Base-by-base conservation (phyloP, 805 yeast species). In the Wickerhamiella musiphila region DNA sequence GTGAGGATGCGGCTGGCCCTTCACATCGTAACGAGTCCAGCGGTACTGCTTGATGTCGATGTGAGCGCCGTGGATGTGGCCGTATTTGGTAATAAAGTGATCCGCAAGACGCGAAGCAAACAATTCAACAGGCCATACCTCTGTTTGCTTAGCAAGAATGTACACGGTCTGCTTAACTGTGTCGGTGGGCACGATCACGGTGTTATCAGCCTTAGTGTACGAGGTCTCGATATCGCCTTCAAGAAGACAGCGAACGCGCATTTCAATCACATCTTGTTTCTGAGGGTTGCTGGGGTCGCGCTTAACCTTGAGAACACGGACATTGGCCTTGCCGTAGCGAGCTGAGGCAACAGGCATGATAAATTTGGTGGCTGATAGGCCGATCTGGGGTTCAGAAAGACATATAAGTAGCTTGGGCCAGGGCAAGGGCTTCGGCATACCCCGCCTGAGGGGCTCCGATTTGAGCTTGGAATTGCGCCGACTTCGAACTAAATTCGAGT, bases 181-280 rank as follows among this genome's bases (percentile, higher is more conserved):
- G 56, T 83, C 94, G 6, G 95, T 84, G 37, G 95, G 94, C 31
- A 84, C 92, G 48, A 84, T 73, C n/a, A 78, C 68, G 2, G 78
- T 51, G 60, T 84, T 84, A 58, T 84, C 92, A 23, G 94, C 94
- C 36, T 74, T 49, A 31, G 94, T 84, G 63, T 78, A 84, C 3
- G 93, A 73, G 19, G 60, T 57, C 40, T 78, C 94, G 47, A 84
- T 73, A 35, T 65, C 68, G 40, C 95, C 95, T 44, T 67, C 72
- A 36, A 84, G 64, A 31, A 84, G 61, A 18, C 74, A 74, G 41
- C 66, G 64, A 35, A 78, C 92, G 35, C 82, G 76, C 33, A 92
- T 79, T 61, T 84, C 94, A 56, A 79, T 66, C 25, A 84, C 73
- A 38, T 79, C 77, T 55, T 84, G 95, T 28, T 63, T 61, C 48